Percentiles rank a stretch among this genome's conserved stretches.
phyloP scores from a whole-genome alignment of 2,329 filamentous ascomycete species.

The Eutypa lata region DNA sequence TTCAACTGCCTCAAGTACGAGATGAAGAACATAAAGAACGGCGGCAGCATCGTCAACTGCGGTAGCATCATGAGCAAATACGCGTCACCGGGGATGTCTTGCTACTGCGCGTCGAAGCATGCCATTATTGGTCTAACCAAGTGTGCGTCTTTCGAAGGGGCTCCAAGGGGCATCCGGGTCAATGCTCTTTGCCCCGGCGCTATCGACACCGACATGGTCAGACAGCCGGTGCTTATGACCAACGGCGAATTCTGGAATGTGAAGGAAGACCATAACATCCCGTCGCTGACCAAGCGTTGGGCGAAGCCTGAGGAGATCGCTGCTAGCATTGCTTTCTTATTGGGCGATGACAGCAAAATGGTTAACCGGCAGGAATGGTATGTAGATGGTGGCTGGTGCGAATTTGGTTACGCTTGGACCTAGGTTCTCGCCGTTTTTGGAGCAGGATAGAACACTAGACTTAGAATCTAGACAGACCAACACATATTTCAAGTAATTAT shows the following conservation, averaged over 20 bases:
- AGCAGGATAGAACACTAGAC: too few relatives aligned
- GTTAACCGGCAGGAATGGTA: conserved; percentile 18
- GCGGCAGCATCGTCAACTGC: conserved; percentile 43
- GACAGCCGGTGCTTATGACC: conserved; percentile 1
- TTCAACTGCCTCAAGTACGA: conserved; percentile 49
- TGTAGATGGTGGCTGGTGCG: conserved; percentile 24
- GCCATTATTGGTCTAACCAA: conserved; percentile 26
- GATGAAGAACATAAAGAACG: conserved; percentile 34
- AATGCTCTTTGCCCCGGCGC: conserved; percentile 18
- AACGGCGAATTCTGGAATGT: conserved; percentile 4
- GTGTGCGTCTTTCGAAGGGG: conserved; percentile 26
- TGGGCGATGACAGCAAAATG: conserved; percentile 28
- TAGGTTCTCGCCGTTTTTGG: not conserved
- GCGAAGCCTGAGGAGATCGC: conserved; percentile 27
- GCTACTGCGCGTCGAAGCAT: conserved; percentile 27
- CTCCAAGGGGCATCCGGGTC: conserved; percentile 9
- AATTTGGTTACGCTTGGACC: not conserved
- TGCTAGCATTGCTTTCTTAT: conserved; percentile 23
- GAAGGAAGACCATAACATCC: conserved; percentile 2
- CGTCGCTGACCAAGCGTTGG: conserved; percentile 10
- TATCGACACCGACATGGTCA: conserved; percentile 6
- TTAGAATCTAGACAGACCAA: too few relatives aligned
- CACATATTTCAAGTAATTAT: too few relatives aligned
- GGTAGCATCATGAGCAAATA: conserved; percentile 37
- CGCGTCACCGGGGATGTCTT: conserved; percentile 28